These are phyloP conservation scores for Globisporangium alternatum DNA, from an alignment of 352 stramenopile species.

Conservation along the genomic window DNA sequence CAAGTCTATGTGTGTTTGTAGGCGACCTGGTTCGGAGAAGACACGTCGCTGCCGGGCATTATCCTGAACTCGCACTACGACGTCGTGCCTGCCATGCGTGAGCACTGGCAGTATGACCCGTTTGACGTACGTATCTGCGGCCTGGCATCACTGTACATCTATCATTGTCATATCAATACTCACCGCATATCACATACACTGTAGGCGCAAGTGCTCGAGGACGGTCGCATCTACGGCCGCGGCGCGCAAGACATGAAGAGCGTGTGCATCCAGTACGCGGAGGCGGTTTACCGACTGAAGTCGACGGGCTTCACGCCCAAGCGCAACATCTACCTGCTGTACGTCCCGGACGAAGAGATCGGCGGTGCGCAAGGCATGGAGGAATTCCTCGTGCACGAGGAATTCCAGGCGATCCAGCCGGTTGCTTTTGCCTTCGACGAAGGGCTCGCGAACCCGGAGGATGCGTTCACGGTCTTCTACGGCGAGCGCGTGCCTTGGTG, in stretches of 20 bases:
- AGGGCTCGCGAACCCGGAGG: slow-evolving; percentile 87
- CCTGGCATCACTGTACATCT: neutral
- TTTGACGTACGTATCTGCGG: slow-evolving; percentile 57
- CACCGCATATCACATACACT: neutral
- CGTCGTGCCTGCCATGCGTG: slow-evolving; percentile 86
- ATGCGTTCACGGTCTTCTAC: slow-evolving; percentile 96
- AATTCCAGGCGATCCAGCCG: slow-evolving; percentile 80
- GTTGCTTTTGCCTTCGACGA: slow-evolving; percentile 95
- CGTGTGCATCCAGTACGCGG: slow-evolving; percentile 95
- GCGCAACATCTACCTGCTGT: slow-evolving; percentile 91
- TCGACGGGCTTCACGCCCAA: slow-evolving; percentile 66
- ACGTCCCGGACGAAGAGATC: slow-evolving; percentile 94
- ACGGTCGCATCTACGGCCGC: slow-evolving; percentile 88
- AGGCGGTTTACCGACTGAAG: slow-evolving; percentile 80
- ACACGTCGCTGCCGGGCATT: slow-evolving; percentile 81
- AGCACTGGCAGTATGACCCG: slow-evolving; percentile 87
- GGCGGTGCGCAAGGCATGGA: slow-evolving; percentile 92
- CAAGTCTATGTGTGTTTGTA: slow-evolving; percentile 8
- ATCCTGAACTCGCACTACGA: slow-evolving; percentile 96
- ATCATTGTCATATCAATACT: neutral
- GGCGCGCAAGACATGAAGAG: slow-evolving; percentile 95
- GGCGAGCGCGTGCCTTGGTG: slow-evolving; percentile 94
- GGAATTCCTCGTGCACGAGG: slow-evolving; percentile 74
- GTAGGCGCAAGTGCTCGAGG: slow-evolving; percentile 60
- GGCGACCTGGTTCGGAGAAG: slow-evolving; percentile 72